A percentile compares a stretch with the other conserved stretches of the same genome.
phyloP scores from a whole-genome alignment of 257 asterid species.

The Penstemon newberryi region DNA sequence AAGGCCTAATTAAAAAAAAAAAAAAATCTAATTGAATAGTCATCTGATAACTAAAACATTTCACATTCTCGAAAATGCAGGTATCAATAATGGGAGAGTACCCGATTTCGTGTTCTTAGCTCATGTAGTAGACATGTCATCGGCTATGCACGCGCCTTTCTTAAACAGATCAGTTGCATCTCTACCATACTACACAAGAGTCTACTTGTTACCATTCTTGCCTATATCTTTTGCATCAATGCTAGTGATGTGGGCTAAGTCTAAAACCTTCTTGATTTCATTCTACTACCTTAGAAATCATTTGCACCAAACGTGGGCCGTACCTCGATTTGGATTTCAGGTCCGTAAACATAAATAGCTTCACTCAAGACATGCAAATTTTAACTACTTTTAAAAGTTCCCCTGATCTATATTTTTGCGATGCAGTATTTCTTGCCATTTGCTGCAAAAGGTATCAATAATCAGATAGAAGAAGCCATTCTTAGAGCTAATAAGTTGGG shows the following conservation, averaged over 20 bases:
- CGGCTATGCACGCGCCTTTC: constrained; percentile 75
- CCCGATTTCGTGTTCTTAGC: constrained; percentile 95
- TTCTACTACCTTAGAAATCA: constrained; percentile 65
- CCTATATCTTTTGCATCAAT: constrained; percentile 53
- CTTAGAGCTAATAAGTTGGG: constrained; percentile 84
- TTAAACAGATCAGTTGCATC: constrained; percentile 54
- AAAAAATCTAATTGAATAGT: too few species aligned
- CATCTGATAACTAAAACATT: too few species aligned
- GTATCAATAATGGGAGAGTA: constrained; percentile 47
- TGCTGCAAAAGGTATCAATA: constrained; percentile 79
- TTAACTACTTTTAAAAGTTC: neutral
- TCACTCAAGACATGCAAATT: neutral
- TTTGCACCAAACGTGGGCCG: constrained; percentile 83
- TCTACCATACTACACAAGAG: constrained; percentile 53
- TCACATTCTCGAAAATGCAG: constrained; percentile 38
- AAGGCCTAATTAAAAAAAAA: neutral
- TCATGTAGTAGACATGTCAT: constrained; percentile 76
- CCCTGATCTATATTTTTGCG: neutral
- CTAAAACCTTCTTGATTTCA: constrained; percentile 69
- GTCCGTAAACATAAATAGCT: constrained; percentile 31
- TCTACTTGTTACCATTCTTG: constrained; percentile 48
- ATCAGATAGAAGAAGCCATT: constrained; percentile 81
- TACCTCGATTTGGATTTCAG: constrained; percentile 95
- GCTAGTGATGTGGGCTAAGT: constrained; percentile 85
- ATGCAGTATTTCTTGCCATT: constrained; percentile 85